Base-by-base conservation (phyloP, 106 monocot species). In the Platanthera zijinensis region DNA sequence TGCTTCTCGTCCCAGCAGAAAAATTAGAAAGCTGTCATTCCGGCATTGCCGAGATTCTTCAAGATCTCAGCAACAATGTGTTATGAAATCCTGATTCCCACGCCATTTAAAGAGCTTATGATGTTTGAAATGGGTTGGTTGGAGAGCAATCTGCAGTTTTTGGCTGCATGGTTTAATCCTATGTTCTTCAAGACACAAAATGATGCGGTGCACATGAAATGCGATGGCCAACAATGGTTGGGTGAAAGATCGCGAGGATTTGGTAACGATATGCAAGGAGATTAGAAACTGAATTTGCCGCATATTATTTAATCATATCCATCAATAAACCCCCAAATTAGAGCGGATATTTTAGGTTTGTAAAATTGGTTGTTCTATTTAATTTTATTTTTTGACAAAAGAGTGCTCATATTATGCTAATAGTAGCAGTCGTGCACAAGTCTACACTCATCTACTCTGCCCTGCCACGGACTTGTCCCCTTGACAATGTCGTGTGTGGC, bases 1-100 rank as follows among this genome's bases (percentile, higher is more conserved):
- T 86, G 84, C 53, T 66, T 88, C 82, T 90, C 92, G 0, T 83
- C 92, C 92, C 95, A 96, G 13, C 82, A 77, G 79, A 92, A 92
- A 82, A 96, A 96, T 14, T 72, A 71, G 7, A 92, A 77, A 0
- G 95, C 85, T 3, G 87, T 78, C 69, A 77, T 88, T 67, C 95
- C 95, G 5, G 92, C 83, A 78, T 96, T 96, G 61, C 82, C 80
- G 6, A 96, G 84, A 74, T 75, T 90, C 82, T 81, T 90, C 10
- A 96, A 78, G 47, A 89, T 85, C 53, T 90, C 88, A 18, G 78
- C 82, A 12, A 83, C 90, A 50, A 96, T 63, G 57, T 66, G 71
- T 3, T 90, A 79, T 3, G 90, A 88, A 45, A 84, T 22, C 14
- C 72, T 67, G 13, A 88, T 73, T 63, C 79, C 79, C 48, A 84